Evolutionary conservation across 371 early-diverging fungal species (phyloP).

Genomic region (Batkoa obscura): DNA sequence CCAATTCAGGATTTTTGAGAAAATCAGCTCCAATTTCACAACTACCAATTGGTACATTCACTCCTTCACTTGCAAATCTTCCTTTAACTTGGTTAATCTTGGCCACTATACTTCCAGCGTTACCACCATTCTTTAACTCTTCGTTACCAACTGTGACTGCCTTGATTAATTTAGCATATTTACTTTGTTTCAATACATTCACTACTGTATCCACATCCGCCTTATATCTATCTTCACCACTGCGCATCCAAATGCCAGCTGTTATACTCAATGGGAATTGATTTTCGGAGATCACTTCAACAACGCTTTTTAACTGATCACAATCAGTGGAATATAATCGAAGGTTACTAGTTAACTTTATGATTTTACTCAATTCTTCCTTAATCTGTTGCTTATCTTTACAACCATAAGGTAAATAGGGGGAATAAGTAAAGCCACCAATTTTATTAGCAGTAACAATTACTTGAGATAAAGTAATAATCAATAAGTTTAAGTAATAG

Average conservation of each 20-base stretch:
- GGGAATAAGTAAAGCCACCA: conserved; percentile 1
- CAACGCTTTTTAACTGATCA: not conserved
- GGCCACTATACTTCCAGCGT: not conserved
- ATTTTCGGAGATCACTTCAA: not conserved
- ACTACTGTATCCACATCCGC: not conserved
- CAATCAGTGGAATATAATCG: not conserved
- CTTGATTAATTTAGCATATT: not conserved
- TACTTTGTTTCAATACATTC: not conserved
- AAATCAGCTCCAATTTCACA: not conserved
- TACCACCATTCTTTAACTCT: not conserved
- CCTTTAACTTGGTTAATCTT: not conserved
- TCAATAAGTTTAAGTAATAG: too few relatives aligned
- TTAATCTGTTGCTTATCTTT: not conserved
- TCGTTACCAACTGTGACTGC: conserved; percentile 3
- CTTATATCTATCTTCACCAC: not conserved
- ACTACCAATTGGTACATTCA: not conserved
- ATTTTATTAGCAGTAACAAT: too few relatives aligned
- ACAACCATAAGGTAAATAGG: not conserved
- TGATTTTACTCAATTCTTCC: not conserved
- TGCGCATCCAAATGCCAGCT: not conserved
- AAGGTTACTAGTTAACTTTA: not conserved
- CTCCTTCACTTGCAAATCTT: not conserved
- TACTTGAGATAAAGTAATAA: too few relatives aligned
- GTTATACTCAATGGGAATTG: not conserved
- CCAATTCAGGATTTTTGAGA: not conserved